phyloP scores from a whole-genome alignment of 2,329 filamentous ascomycete species.

The Neophaeococcomyces mojaviensis region DNA sequence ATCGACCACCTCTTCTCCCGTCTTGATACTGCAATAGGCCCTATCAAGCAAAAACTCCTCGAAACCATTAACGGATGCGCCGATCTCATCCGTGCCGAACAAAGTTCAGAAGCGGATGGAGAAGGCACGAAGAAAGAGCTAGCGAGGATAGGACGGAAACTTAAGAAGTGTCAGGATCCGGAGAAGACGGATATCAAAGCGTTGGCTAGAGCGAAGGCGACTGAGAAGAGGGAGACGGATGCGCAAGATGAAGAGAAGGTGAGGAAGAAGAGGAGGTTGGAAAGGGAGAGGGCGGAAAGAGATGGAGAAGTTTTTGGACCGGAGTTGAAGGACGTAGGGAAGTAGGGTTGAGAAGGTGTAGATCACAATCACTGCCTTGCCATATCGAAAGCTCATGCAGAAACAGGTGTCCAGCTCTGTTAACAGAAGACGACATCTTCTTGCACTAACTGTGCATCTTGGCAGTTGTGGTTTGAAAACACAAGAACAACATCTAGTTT shows the following conservation, averaged over 20 bases:
- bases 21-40: not conserved
- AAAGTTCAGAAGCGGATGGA: conserved; percentile 31
- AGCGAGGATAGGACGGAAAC: conserved; percentile 41
- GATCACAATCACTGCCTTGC: no score
- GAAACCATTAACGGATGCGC: conserved; percentile 33
- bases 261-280: conserved; percentile 26
- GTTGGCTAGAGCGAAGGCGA: conserved; percentile 25
- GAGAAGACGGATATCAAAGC: conserved; percentile 38
- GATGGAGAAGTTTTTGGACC: conserved; percentile 28
- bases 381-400: no score
- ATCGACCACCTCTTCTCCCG: conserved; percentile 24
- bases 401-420: no score
- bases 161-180: conserved; percentile 42
- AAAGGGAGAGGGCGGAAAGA: conserved; percentile 23
- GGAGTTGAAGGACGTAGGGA: conserved; percentile 16
- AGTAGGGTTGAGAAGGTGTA: not conserved
- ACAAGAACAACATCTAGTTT: no score
- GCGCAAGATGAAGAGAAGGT: conserved; percentile 26
- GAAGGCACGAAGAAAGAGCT: conserved; percentile 35
- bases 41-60: conserved; percentile 24
- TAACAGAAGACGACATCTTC: no score
- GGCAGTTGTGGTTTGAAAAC: no score
- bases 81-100: conserved; percentile 33
- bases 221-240: conserved; percentile 35
- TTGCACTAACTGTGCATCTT: no score